phyloP scores from a whole-genome alignment of 2,329 filamentous ascomycete species.

The Alternaria brassicae region DNA sequence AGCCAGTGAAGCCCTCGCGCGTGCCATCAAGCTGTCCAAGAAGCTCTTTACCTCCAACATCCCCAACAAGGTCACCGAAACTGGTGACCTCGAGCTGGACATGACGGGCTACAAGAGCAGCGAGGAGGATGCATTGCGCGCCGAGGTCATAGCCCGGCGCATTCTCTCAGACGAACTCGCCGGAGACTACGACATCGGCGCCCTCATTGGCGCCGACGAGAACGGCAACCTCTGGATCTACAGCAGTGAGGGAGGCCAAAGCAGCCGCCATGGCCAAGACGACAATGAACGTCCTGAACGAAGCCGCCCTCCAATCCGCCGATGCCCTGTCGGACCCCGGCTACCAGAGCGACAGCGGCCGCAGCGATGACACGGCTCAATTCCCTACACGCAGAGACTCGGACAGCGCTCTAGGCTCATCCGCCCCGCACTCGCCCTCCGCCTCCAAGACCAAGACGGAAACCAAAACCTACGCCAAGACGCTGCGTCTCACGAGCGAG shows the following conservation, averaged over 20 bases:
- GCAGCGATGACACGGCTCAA: conserved; percentile 64
- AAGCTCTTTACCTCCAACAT: conserved; percentile 91
- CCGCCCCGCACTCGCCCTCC: conserved; percentile 62
- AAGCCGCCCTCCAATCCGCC: conserved; percentile 64
- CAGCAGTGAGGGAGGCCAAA: conserved; percentile 95
- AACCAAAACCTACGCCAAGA: conserved; percentile 93
- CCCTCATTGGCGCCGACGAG: conserved; percentile 92
- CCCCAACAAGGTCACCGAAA: conserved; percentile 88
- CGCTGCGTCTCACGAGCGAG: conserved; percentile 90
- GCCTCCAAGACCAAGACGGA: conserved; percentile 61
- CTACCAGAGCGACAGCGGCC: conserved; percentile 86
- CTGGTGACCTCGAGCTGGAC: conserved; percentile 94
- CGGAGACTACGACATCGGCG: conserved; percentile 94
- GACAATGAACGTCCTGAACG: conserved; percentile 60
- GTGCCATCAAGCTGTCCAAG: conserved; percentile 83
- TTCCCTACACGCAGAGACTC: conserved; percentile 72
- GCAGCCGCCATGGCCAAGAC: conserved; percentile 77
- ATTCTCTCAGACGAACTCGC: conserved; percentile 92
- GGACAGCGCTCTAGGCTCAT: conserved; percentile 71
- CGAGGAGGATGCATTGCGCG: conserved; percentile 88
- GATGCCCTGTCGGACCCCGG: conserved; percentile 92
- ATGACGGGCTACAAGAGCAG: conserved; percentile 97
- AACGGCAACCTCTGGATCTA: conserved; percentile 99
- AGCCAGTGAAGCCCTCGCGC: conserved; percentile 76
- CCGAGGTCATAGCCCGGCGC: conserved; percentile 91